phyloP scores from a whole-genome alignment of 2,329 filamentous ascomycete species.

The Fusarium sp. region DNA sequence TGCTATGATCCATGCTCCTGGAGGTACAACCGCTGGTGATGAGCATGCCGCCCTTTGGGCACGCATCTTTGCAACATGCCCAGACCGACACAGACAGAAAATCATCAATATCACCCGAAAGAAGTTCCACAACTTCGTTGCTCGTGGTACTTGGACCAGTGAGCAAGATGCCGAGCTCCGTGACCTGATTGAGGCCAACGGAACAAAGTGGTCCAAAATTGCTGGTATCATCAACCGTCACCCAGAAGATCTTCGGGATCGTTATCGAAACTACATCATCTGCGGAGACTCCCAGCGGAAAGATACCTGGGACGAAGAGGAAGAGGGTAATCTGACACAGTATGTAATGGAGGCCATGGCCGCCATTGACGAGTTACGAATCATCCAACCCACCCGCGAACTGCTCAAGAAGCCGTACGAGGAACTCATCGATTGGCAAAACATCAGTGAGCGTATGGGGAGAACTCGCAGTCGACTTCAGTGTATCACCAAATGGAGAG shows the following conservation, averaged over 20 bases:
- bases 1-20: slow-evolving; percentile 51
- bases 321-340: slow-evolving; percentile 63
- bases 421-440: slow-evolving; percentile 70
- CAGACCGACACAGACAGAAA: slow-evolving; percentile 61
- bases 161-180: slow-evolving; percentile 51
- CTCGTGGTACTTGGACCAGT: slow-evolving; percentile 56
- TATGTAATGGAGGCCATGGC: slow-evolving; percentile 64
- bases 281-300: slow-evolving; percentile 63
- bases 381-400: slow-evolving; percentile 45
- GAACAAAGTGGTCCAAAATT: slow-evolving; percentile 69
- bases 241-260: slow-evolving; percentile 72
- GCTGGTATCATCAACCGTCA: slow-evolving; percentile 70
- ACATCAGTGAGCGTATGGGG: slow-evolving; percentile 70
- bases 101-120: slow-evolving; percentile 67
- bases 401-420: slow-evolving; percentile 56
- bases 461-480: slow-evolving; percentile 71
- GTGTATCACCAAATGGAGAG: slow-evolving; percentile 74
- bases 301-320: slow-evolving; percentile 67
- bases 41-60: slow-evolving; percentile 59
- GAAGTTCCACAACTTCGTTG: slow-evolving; percentile 72
- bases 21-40: slow-evolving; percentile 49
- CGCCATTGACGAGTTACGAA: slow-evolving; percentile 54
- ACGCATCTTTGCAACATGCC: slow-evolving; percentile 57
- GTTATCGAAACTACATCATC: slow-evolving; percentile 74
- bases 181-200: slow-evolving; percentile 48